Conservation (phyloP, 768 basidiomycete species). For the Gloeophyllum trabeum region DNA sequence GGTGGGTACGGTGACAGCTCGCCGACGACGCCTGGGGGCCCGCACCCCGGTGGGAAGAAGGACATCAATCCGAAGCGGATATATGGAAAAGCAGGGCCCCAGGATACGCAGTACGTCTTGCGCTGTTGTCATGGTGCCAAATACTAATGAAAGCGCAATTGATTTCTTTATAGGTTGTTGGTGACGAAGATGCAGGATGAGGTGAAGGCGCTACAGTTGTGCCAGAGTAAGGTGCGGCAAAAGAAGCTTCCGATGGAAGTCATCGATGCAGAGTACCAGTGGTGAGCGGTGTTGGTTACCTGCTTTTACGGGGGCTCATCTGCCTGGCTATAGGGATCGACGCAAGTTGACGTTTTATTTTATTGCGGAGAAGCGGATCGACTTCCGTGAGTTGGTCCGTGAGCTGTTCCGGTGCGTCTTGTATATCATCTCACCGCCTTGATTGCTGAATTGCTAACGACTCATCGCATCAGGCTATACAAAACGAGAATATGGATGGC, state of each 20-base stretch:
- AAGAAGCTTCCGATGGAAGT: constrained; percentile 98
- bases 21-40: constrained; percentile 39
- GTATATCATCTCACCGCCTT: constrained; percentile 5
- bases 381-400: constrained; percentile 92
- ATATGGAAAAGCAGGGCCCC: constrained; percentile 73
- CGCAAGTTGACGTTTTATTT: constrained; percentile 99
- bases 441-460: constrained; percentile 1
- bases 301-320: not conserved
- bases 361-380: constrained; percentile 88
- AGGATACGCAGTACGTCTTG: constrained; percentile 66
- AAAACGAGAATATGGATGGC: constrained; percentile 98
- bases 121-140: constrained; percentile 3
- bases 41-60: constrained; percentile 48
- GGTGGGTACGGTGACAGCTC: constrained; percentile 20
- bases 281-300: constrained; percentile 36
- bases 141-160: constrained; percentile 6
- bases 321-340: constrained; percentile 58
- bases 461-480: constrained; percentile 46
- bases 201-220: constrained; percentile 81
- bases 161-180: constrained; percentile 52
- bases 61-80: constrained; percentile 97
- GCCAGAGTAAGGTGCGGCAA: constrained; percentile 84
- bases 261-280: constrained; percentile 97
- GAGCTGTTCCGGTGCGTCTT: constrained; percentile 75
- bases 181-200: constrained; percentile 84